Evolutionary conservation across 139 green algal species (phyloP), one percentile per base, ranked within the genome.

Genomic region (Volvox reticuliferus): DNA sequence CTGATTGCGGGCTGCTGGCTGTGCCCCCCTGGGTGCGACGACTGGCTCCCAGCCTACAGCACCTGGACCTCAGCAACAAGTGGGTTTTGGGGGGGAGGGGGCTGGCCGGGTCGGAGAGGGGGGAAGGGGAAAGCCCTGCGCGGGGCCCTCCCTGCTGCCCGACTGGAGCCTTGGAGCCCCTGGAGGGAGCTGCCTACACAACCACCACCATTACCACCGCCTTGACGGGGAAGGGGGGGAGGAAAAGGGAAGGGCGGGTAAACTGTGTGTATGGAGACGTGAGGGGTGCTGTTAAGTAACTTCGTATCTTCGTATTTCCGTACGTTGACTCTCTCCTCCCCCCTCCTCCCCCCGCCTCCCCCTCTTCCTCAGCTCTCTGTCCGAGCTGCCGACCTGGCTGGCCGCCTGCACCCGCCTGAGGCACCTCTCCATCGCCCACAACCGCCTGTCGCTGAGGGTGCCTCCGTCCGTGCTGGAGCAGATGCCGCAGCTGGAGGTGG

Each of bases 21-120:
- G 83, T 88, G 67, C 83, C 83, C 35, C 83, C 83, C 67, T 88
- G 83, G 83, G 83, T 88, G 83, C 83, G 83, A 12, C 85, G 69
- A 1, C 85, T 89, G 68, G 69, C 69, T 14, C 44, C 44, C 85
- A 50, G 37, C 37, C 69, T 89, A 36, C 35, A 36, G 68, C 69
- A 61, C 69, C 85, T 89, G 69, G 69, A 89, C 69, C 85, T 89
- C 19, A 55, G 35, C 36, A 80, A 37, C 67, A 89, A 89, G 82
- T 88, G 65, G 62, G 78, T 36, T 21, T 6, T 20, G 61, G 14
- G 55, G 3, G 30, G 81, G 26, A 20, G 37, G 1, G 37, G 44
- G 44, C 44, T 55, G 44, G 73, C 16, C 1, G 73, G 73, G 73
- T n/a, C 32, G n/a, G 73, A 37, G 65, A 28, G 65, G 24, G 65